These are phyloP conservation scores for Leucocoprinus sp. DNA, from an alignment of 768 basidiomycete species.

Conservation along the genomic window DNA sequence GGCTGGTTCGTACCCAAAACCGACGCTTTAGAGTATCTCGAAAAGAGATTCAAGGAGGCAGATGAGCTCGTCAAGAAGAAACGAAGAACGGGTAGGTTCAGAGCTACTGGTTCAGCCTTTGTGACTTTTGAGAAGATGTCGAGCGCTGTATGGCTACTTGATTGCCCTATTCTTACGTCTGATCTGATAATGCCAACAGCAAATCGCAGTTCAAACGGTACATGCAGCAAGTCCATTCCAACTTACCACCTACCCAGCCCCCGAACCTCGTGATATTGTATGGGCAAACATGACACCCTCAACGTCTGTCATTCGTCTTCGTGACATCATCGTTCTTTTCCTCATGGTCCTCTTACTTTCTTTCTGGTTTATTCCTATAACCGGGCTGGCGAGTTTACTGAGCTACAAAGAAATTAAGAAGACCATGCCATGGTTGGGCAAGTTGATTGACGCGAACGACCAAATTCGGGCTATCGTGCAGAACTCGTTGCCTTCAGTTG, in stretches of 20 bases:
- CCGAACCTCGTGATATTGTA: conserved; percentile 92
- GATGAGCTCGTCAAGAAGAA: conserved; percentile 78
- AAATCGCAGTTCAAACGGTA: conserved; percentile 83
- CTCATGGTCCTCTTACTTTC: conserved; percentile 71
- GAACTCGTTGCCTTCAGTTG: conserved; percentile 88
- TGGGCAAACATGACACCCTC: conserved; percentile 86
- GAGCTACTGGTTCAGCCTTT: conserved; percentile 79
- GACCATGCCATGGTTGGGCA: conserved; percentile 78
- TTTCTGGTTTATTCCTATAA: conserved; percentile 90
- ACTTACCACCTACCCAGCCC: conserved; percentile 67
- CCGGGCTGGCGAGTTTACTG: conserved; percentile 76
- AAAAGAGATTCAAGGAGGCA: conserved; percentile 67
- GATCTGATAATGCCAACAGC: conserved; percentile 29
- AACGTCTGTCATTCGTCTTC: conserved; percentile 43
- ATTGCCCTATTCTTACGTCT: background rate
- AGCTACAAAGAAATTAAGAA: conserved; percentile 94
- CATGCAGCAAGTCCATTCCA: conserved; percentile 63
- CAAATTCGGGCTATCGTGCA: conserved; percentile 83
- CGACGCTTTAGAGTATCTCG: conserved; percentile 86
- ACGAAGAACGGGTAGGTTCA: conserved; percentile 66
- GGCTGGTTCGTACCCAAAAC: conserved; percentile 70
- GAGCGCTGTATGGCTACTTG: conserved; percentile 60
- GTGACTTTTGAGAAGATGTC: conserved; percentile 97
- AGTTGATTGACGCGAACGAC: conserved; percentile 75
- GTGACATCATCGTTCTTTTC: conserved; percentile 63